Conservation (phyloP, 495 filamentous ascomycete genomes). For the Penicillium nucicola region DNA sequence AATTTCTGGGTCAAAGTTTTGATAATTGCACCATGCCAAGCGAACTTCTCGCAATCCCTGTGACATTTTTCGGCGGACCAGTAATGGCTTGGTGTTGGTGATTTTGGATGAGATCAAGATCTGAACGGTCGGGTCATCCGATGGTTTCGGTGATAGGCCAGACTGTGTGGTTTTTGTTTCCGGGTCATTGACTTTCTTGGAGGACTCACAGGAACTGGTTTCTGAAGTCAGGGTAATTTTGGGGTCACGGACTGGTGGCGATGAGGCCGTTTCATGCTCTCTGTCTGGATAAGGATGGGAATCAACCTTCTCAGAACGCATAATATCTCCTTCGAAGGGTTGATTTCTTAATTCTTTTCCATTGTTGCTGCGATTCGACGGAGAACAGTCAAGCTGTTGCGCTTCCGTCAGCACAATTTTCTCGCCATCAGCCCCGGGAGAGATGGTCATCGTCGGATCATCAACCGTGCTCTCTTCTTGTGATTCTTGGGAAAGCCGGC, state of each 20-base stretch:
- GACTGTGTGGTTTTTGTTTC: not conserved
- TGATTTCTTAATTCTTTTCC: too few relatives aligned
- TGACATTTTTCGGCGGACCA: constrained; percentile 64
- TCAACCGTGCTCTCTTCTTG: not conserved
- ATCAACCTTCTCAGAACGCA: too few relatives aligned
- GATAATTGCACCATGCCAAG: constrained; percentile 62
- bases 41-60: constrained; percentile 65
- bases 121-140: constrained; percentile 49
- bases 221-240: not conserved
- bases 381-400: not conserved
- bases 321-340: too few relatives aligned
- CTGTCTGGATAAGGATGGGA: not conserved
- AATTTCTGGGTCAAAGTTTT: constrained; percentile 47
- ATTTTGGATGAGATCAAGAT: constrained; percentile 74
- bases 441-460: not conserved
- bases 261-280: not conserved
- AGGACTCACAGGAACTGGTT: not conserved
- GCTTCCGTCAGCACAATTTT: not conserved
- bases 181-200: not conserved
- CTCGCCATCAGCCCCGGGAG: not conserved
- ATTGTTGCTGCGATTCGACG: too few relatives aligned
- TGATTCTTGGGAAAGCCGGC: constrained; percentile 1
- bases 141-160: not conserved
- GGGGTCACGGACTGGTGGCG: not conserved
- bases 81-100: constrained; percentile 55